Base-by-base conservation (phyloP, 371 early-diverging fungal species). In the Apophysomyces sp. region DNA sequence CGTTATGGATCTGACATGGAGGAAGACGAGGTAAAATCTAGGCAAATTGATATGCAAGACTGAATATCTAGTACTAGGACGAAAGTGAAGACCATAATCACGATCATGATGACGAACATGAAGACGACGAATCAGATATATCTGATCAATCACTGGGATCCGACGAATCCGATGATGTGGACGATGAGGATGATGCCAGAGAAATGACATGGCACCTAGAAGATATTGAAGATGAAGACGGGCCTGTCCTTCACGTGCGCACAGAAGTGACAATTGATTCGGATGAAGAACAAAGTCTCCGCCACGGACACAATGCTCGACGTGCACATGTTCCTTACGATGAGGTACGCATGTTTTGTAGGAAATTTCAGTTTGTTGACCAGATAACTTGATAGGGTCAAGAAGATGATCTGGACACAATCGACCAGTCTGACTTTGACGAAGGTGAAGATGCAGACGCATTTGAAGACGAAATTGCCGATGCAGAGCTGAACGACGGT, bases 181-280 rank as follows among this genome's bases (percentile, higher is more conserved):
- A 79, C 7, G 80, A 72, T 0, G 81, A 80, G 13, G 81, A 77
- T 15, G 79, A 77, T 2, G 70, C 70, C 12, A 71, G 73, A n/a
- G 81, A 78, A 28, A 72, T 80, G 76, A 79, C 80, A 21, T 82
- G 81, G 78, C 74, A 76, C 24, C 31, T 72, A 16, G 81, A 78
- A 37, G 88, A 84, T 55, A 81, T 81, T 15, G 86, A 84, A 6
- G 83, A 80, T 31, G 83, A 80, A 6, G 83, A 80, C 31, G 83
- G 79, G 31, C 69, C 80, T 15, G 86, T 80, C 30, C 72, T 82
- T 37, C 65, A 62, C 4, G 71, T 76, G 31, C 74, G 68, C 57
- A 73, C 67, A 53, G 77, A 76, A 56, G 73, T 70, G n/a, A 62
- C 70, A 1, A 65, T 72, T 51, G 79, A 82, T 26, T 71, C 71